Evolutionary conservation across 2,329 filamentous ascomycete species (phyloP).

Genomic region (Mariannaea sp.): DNA sequence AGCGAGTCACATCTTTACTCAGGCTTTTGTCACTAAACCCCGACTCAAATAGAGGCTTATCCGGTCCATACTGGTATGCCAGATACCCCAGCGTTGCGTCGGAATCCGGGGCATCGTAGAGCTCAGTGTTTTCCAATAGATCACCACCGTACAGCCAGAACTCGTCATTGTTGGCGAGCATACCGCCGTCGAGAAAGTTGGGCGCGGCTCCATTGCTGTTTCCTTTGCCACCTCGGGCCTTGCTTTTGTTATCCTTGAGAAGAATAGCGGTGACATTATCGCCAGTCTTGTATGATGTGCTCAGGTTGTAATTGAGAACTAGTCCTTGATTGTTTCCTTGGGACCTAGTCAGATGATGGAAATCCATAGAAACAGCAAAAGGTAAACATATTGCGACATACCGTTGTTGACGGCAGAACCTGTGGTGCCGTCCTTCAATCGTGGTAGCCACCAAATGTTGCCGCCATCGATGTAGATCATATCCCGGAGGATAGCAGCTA

Average conservation of each 20-base stretch:
- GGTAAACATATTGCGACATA: constrained; percentile 39
- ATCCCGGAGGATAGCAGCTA: constrained; percentile 63
- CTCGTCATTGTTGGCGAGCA: constrained; percentile 68
- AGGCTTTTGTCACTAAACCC: constrained; percentile 52
- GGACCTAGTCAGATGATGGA: constrained; percentile 9
- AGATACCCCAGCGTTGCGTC: constrained; percentile 57
- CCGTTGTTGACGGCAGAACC: constrained; percentile 44
- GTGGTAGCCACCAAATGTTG: constrained; percentile 56
- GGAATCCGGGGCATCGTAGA: constrained; percentile 45
- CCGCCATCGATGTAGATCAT: constrained; percentile 71
- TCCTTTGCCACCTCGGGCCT: constrained; percentile 51
- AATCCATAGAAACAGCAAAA: background rate
- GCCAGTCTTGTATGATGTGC: constrained; percentile 55
- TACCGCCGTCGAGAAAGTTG: constrained; percentile 64
- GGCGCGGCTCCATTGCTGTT: constrained; percentile 59
- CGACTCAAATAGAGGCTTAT: constrained; percentile 48
- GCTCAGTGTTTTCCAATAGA: constrained; percentile 44
- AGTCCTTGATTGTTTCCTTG: constrained; percentile 57
- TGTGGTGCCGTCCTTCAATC: constrained; percentile 50
- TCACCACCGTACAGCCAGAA: constrained; percentile 68
- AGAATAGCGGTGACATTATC: constrained; percentile 61
- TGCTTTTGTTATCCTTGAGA: constrained; percentile 48
- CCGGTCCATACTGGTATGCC: constrained; percentile 55
- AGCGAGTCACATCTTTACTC: constrained; percentile 57
- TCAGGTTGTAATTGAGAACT: constrained; percentile 64